Conservation (phyloP, 2,329 filamentous ascomycete species). For the Colletotrichum neosansevieriae region DNA sequence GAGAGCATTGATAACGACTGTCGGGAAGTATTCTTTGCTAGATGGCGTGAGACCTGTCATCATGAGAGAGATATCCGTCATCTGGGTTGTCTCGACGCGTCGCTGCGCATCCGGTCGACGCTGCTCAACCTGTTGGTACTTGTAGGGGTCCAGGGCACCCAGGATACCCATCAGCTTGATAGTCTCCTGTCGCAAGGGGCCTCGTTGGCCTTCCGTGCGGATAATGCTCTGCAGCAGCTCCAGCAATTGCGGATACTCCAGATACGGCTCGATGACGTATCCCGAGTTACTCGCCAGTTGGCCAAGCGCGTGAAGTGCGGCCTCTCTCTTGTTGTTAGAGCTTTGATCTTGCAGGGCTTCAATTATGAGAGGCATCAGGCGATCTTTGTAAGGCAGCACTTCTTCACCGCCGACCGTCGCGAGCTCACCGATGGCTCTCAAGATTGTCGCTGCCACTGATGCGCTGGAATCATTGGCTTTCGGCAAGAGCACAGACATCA, state of each 20-base stretch:
- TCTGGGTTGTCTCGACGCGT: constrained; percentile 70
- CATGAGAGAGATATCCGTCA: constrained; percentile 96
- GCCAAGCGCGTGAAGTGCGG: constrained; percentile 89
- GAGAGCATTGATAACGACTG: constrained; percentile 95
- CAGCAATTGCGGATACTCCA: constrained; percentile 93
- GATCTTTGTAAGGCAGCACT: constrained; percentile 91
- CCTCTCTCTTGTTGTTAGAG: constrained; percentile 89
- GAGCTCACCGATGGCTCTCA: constrained; percentile 94
- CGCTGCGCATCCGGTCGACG: constrained; percentile 84
- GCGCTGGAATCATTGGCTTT: constrained; percentile 89
- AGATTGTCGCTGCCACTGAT: constrained; percentile 92
- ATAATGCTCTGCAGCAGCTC: constrained; percentile 95
- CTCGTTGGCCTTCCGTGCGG: constrained; percentile 86
- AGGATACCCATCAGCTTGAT: constrained; percentile 97
- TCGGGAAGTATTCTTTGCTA: constrained; percentile 98
- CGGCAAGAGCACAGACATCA: constrained; percentile 93
- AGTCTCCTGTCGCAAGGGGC: constrained; percentile 88
- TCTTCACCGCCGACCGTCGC: constrained; percentile 94
- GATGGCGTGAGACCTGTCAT: constrained; percentile 98
- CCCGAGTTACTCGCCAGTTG: constrained; percentile 96
- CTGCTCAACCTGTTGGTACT: constrained; percentile 94
- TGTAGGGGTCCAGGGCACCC: constrained; percentile 94
- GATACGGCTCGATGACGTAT: constrained; percentile 96
- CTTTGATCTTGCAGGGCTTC: constrained; percentile 94
- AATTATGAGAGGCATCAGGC: constrained; percentile 95